Percentiles rank a stretch among this genome's conserved stretches.
Evolutionary conservation across 768 basidiomycete species (phyloP).

Genomic region (Agaricus subrufescens): DNA sequence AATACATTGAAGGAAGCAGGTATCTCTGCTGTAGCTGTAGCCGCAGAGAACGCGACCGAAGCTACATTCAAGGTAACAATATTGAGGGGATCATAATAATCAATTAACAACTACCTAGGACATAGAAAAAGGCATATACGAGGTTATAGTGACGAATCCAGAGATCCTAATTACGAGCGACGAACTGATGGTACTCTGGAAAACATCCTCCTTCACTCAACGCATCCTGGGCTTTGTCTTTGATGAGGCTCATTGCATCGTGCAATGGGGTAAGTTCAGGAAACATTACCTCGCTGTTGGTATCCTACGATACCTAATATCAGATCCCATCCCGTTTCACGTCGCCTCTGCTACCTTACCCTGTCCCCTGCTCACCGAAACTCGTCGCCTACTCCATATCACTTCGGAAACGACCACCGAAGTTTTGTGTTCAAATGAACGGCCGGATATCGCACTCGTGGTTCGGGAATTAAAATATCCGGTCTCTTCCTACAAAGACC

Average conservation of each 20-base stretch:
- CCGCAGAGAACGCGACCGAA: not conserved
- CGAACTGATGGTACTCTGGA: not conserved
- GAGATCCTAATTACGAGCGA: not conserved
- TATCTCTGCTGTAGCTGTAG: not conserved
- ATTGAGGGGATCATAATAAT: not conserved
- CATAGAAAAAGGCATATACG: not conserved
- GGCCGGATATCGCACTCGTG: no score
- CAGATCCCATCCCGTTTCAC: not conserved
- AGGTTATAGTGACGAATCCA: not conserved
- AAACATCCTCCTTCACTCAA: constrained; percentile 3
- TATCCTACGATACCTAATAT: not conserved
- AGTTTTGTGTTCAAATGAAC: no score
- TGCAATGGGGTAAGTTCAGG: not conserved
- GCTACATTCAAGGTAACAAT: not conserved
- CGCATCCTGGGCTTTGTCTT: constrained; percentile 17
- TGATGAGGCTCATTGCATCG: constrained; percentile 34
- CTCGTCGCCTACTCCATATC: no score
- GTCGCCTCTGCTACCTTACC: not conserved
- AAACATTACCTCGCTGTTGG: not conserved
- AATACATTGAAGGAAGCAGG: constrained; percentile 14
- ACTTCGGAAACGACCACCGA: no score
- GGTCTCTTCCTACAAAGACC: no score
- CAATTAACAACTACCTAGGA: not conserved
- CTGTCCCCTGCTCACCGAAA: no score
- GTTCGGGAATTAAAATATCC: no score